Evolutionary conservation across 345 rosid genomes (phyloP).

Genomic region (Melaleuca alternifolia): DNA sequence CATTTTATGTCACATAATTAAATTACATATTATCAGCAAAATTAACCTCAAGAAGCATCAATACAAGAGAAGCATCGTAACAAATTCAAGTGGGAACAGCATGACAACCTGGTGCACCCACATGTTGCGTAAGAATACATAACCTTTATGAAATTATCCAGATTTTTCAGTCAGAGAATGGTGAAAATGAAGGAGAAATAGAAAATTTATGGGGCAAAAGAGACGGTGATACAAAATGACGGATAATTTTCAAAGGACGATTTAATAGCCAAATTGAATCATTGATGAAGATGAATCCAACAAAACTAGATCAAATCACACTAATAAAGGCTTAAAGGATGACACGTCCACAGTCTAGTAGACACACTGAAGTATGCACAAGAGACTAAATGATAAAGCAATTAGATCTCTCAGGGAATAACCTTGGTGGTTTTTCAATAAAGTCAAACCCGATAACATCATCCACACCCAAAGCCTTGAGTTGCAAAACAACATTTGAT

Average conservation of each 20-base stretch:
- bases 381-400: not conserved
- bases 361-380: not conserved
- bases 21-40: not conserved
- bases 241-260: not conserved
- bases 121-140: not conserved
- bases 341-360: not conserved
- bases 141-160: not conserved
- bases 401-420: not conserved
- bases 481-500: constrained; percentile 81
- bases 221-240: not conserved
- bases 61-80: not conserved
- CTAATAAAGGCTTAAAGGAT: not conserved
- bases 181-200: not conserved
- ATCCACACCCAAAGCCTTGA: constrained; percentile 80
- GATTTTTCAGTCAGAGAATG: not conserved
- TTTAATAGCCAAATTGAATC: not conserved
- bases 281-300: not conserved
- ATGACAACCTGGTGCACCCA: not conserved
- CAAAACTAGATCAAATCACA: not conserved
- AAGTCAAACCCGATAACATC: constrained; percentile 91
- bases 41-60: not conserved
- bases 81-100: not conserved
- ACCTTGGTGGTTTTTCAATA: constrained; percentile 92
- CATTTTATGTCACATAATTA: not conserved
- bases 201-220: not conserved